Percentiles rank a stretch among this genome's conserved stretches.
phyloP scores from a whole-genome alignment of 2,329 filamentous ascomycete species.

The Coniochaeta sp. region DNA sequence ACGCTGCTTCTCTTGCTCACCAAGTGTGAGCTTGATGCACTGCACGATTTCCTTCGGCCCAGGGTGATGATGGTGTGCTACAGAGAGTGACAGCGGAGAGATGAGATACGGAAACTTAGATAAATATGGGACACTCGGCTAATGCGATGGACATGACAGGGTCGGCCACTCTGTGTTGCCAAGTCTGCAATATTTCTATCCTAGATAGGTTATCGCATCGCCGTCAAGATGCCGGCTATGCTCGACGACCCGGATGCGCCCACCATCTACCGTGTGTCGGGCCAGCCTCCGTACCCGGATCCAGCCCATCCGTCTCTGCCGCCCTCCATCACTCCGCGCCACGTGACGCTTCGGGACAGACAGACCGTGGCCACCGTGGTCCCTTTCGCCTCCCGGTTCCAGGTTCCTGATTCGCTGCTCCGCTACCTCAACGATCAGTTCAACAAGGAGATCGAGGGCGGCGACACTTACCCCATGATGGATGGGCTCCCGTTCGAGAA shows the following conservation, averaged over 20 bases:
- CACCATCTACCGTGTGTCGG: constrained; percentile 63
- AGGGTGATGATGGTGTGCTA: too few relatives aligned
- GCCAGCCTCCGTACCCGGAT: constrained; percentile 56
- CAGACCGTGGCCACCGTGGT: constrained; percentile 78
- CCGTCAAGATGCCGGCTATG: constrained; percentile 62
- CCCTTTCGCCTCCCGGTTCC: constrained; percentile 68
- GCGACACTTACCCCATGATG: constrained; percentile 86
- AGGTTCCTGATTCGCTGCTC: constrained; percentile 69
- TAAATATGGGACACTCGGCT: neutral
- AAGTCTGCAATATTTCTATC: neutral
- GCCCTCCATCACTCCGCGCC: constrained; percentile 59
- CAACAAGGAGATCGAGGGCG: constrained; percentile 85
- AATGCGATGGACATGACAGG: neutral
- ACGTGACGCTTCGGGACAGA: constrained; percentile 76
- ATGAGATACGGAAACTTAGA: too few relatives aligned
- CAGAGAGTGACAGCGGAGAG: too few relatives aligned
- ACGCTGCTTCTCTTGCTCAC: too few relatives aligned
- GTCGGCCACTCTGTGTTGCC: neutral
- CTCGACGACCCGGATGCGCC: constrained; percentile 68
- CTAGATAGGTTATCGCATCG: neutral
- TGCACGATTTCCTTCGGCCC: too few relatives aligned
- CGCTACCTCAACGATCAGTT: constrained; percentile 76
- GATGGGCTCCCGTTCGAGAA: constrained; percentile 64
- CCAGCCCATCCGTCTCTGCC: constrained; percentile 57
- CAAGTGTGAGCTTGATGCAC: too few relatives aligned